A percentile compares a stretch with the other conserved stretches of the same genome.
These are phyloP conservation scores for Takakia lepidozioides DNA, from an alignment of 225 moss, liverwort and hornwort species.

Conservation along the genomic window DNA sequence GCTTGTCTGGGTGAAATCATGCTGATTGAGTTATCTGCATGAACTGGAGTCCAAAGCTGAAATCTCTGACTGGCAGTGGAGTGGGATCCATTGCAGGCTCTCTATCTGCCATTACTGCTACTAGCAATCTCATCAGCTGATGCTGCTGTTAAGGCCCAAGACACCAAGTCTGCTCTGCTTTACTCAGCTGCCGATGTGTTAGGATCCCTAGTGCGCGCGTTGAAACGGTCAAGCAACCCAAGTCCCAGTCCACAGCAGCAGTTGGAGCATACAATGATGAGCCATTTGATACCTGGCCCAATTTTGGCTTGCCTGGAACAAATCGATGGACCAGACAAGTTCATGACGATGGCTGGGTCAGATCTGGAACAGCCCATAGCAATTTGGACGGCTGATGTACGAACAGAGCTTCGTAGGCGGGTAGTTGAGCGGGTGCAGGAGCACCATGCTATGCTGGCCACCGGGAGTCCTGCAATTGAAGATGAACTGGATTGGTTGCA, in stretches of 20 bases:
- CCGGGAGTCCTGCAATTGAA: slow-evolving; percentile 53
- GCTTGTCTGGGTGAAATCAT: neutral
- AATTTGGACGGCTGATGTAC: slow-evolving; percentile 76
- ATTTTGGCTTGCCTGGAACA: slow-evolving; percentile 68
- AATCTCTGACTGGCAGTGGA: neutral
- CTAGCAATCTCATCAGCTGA: slow-evolving; percentile 87
- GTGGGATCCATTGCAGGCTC: slow-evolving; percentile 40
- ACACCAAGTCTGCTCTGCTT: slow-evolving; percentile 86
- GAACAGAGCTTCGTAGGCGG: slow-evolving; percentile 68
- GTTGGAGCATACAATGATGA: slow-evolving; percentile 50
- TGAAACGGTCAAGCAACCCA: slow-evolving; percentile 45
- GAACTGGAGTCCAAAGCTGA: too few species aligned
- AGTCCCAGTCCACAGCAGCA: slow-evolving; percentile 49
- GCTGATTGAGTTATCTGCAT: neutral
- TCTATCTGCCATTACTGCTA: slow-evolving; percentile 83
- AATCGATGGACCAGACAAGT: slow-evolving; percentile 88
- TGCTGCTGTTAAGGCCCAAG: slow-evolving; percentile 54
- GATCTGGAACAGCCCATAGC: slow-evolving; percentile 86
- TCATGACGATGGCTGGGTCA: slow-evolving; percentile 78
- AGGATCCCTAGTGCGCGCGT: slow-evolving; percentile 78
- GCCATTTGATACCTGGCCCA: slow-evolving; percentile 68
- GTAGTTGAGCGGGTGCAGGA: slow-evolving; percentile 70
- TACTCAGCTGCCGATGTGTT: slow-evolving; percentile 92
- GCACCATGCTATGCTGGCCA: slow-evolving; percentile 61
- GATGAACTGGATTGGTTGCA: slow-evolving; percentile 90